Conservation (phyloP, 495 filamentous ascomycete genomes). For the Chaetomidium leptoderma region DNA sequence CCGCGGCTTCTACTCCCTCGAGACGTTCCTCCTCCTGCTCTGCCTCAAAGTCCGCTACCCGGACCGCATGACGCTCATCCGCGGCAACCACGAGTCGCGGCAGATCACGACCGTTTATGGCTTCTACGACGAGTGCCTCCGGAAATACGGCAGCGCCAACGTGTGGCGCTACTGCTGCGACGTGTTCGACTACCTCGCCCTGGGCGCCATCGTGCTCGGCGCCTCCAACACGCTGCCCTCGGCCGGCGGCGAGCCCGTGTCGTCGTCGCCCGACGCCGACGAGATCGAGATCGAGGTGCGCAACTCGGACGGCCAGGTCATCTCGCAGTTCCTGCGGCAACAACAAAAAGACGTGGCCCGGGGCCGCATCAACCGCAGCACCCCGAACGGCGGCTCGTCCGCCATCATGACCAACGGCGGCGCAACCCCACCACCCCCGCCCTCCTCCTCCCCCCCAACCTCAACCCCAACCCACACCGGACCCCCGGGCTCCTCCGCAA, state of each 20-base stretch:
- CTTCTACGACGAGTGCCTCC: conserved; percentile 96
- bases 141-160: conserved; percentile 96
- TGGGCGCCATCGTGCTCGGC: conserved; percentile 89
- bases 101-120: conserved; percentile 98
- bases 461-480: conserved; percentile 50
- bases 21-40: conserved; percentile 90
- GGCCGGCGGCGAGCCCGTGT: conserved; percentile 42
- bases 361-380: conserved; percentile 7
- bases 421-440: not conserved
- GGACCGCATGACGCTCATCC: conserved; percentile 93
- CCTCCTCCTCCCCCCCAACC: not conserved
- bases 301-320: conserved; percentile 72
- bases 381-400: conserved; percentile 5
- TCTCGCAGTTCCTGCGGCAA: conserved; percentile 62
- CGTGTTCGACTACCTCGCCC: conserved; percentile 95
- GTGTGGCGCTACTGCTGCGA: conserved; percentile 99
- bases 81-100: conserved; percentile 94
- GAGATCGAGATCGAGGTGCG: conserved; percentile 90
- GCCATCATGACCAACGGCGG: conserved; percentile 43
- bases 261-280: conserved; percentile 48
- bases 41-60: conserved; percentile 97
- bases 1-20: conserved; percentile 94
- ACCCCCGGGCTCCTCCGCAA: conserved; percentile 73
- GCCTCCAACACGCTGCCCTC: conserved; percentile 66
- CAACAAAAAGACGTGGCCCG: conserved; percentile 26